Conservation (phyloP, 768 basidiomycete species). For the Tulasnella sp. region DNA sequence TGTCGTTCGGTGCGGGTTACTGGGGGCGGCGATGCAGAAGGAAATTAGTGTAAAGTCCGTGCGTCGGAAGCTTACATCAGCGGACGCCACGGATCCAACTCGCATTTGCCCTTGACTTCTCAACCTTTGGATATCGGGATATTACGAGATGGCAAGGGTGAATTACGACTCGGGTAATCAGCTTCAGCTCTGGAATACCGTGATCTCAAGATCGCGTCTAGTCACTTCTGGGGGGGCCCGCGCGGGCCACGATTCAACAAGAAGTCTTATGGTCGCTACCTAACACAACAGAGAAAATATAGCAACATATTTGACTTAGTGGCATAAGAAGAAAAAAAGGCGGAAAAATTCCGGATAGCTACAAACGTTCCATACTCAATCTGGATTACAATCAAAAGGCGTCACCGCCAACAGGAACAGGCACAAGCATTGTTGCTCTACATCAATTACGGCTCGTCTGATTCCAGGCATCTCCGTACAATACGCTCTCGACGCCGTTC, state of each 20-base stretch:
- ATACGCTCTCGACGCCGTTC: neutral
- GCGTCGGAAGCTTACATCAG: conserved; percentile 20
- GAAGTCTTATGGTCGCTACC: too few relatives aligned
- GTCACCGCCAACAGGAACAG: neutral
- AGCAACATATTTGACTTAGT: too few relatives aligned
- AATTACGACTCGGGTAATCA: too few relatives aligned
- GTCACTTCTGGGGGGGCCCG: too few relatives aligned
- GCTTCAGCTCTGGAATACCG: too few relatives aligned
- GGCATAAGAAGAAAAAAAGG: neutral
- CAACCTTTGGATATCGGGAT: too few relatives aligned
- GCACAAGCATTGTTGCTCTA: neutral
- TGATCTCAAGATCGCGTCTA: too few relatives aligned
- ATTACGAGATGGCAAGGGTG: too few relatives aligned
- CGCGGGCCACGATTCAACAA: too few relatives aligned
- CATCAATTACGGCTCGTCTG: neutral
- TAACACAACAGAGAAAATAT: too few relatives aligned
- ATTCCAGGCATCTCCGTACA: neutral
- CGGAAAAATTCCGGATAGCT: neutral
- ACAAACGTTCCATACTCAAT: neutral
- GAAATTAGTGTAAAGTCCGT: conserved; percentile 9
- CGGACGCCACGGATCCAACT: neutral
- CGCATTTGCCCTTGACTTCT: neutral
- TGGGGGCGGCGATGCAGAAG: neutral
- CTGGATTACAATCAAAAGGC: neutral
- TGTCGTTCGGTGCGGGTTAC: neutral